These are phyloP conservation scores for Kazachstania sp. DNA, from an alignment of 1,139 yeast species.

Conservation along the genomic window DNA sequence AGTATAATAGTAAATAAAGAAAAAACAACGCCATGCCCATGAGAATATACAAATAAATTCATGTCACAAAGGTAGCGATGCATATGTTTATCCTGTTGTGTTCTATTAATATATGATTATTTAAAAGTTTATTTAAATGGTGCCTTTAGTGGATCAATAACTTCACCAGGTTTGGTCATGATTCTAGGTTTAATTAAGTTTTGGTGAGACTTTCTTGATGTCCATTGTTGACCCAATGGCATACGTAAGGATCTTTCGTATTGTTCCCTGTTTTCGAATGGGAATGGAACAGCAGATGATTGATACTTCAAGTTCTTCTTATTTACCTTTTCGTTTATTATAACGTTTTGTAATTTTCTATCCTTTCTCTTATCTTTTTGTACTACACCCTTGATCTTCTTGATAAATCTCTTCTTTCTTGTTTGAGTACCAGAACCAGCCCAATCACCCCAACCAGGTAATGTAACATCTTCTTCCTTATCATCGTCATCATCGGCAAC, in stretches of 20 bases:
- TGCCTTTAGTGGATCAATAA: constrained; percentile 73
- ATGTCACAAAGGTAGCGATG: too few relatives aligned
- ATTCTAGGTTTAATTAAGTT: constrained; percentile 82
- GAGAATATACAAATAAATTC: too few relatives aligned
- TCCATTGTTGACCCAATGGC: constrained; percentile 99
- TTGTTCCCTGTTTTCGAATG: constrained; percentile 86
- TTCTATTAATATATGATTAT: not conserved
- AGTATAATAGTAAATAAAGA: not conserved
- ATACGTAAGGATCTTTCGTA: constrained; percentile 86
- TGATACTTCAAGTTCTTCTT: constrained; percentile 80
- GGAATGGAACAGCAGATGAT: constrained; percentile 84
- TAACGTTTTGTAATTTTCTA: constrained; percentile 66
- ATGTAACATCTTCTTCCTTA: constrained; percentile 69
- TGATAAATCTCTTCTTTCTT: constrained; percentile 51
- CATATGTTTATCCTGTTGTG: too few relatives aligned
- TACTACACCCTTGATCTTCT: constrained; percentile 66
- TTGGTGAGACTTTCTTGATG: constrained; percentile 80
- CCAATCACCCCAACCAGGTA: constrained; percentile 97
- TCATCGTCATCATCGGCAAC: constrained; percentile 77
- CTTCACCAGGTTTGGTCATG: constrained; percentile 76
- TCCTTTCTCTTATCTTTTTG: constrained; percentile 68
- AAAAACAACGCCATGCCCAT: not conserved
- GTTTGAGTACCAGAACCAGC: constrained; percentile 56
- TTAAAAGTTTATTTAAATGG: constrained; percentile 29
- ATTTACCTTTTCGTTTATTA: constrained; percentile 79